A percentile compares a stretch with the other conserved stretches of the same genome.
Conservation (phyloP, 495 filamentous ascomycete species). For the Copromyces sp. region DNA sequence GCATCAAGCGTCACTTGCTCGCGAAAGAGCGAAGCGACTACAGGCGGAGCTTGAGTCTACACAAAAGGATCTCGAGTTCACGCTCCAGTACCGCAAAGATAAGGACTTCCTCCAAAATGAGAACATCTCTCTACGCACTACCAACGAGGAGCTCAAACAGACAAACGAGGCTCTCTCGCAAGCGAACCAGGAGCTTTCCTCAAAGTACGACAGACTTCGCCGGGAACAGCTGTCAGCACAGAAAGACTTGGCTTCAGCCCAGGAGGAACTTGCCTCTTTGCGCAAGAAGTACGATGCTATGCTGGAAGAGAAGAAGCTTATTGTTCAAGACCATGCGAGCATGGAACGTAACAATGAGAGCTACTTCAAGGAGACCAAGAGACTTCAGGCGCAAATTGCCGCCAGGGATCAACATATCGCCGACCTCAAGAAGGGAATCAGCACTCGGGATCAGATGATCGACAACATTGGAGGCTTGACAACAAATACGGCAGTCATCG, state of each 20-base stretch:
- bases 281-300: conserved; percentile 20
- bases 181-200: conserved; percentile 17
- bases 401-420: conserved; percentile 26
- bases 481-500: conserved; percentile 21
- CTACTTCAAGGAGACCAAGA: conserved; percentile 37
- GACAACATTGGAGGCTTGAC: conserved; percentile 24
- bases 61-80: conserved; percentile 26
- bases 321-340: conserved; percentile 32
- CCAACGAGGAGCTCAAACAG: conserved; percentile 23
- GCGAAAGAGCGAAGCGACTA: conserved; percentile 33
- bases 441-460: conserved; percentile 22
- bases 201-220: conserved; percentile 28
- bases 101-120: conserved; percentile 25
- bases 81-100: conserved; percentile 22
- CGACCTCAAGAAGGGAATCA: conserved; percentile 26
- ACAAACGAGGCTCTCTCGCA: conserved; percentile 16
- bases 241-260: conserved; percentile 24
- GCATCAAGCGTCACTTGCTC: conserved; percentile 31
- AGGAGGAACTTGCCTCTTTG: conserved; percentile 25
- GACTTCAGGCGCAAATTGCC: conserved; percentile 31
- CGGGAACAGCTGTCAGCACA: conserved; percentile 25
- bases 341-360: conserved; percentile 37
- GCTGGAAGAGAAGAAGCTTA: conserved; percentile 27
- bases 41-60: conserved; percentile 30
- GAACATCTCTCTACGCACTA: conserved; percentile 23